Base-by-base conservation (phyloP, 305 asterid species). In the Plantago coronopus region DNA sequence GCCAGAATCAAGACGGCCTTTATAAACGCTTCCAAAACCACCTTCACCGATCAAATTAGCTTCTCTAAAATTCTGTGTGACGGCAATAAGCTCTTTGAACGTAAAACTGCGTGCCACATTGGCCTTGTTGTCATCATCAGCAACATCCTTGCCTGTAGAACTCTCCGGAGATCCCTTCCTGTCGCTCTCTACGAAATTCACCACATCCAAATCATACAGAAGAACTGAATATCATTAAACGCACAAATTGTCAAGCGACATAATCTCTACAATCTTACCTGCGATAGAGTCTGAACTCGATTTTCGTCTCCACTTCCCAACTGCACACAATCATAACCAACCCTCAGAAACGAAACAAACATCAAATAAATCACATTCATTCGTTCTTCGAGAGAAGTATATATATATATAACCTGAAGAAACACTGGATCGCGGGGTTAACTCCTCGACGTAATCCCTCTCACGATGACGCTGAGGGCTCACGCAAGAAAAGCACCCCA, bases 11-110 rank as follows among this genome's bases (percentile, higher is more conserved):
- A 87, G 72, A 2, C 76, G 73, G 29, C 97, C 97, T 69, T 77
- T 87, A 79, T 76, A 87, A 59, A 89, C 97, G 29, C 83, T 63
- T 20, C 97, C 97, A 55, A 86, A 89, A 17, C 97, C 97, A 16
- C 97, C 97, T 80, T 89, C 95, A 10, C 97, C 97, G 2, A 89
- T 80, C 80, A 86, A 63, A 78, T 89, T 89, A 25, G 85, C 69
- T 44, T 79, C 88, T 63, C 70, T 64, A 48, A 89, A 89, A 67
- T 84, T 87, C 74, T 80, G 83, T 2, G 97, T 84, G 20, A 83
- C 91, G 1, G 38, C 21, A 12, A 83, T 82, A 9, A 89, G 93
- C 65, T 89, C 95, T 65, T 78, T 85, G 72, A 81, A 80, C 0
- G 91, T 71, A 82, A 89, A 87, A 79, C 93, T 78, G 23, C 70